Evolutionary conservation across 345 rosid species (phyloP).

Genomic region (Eucalyptus victrix): DNA sequence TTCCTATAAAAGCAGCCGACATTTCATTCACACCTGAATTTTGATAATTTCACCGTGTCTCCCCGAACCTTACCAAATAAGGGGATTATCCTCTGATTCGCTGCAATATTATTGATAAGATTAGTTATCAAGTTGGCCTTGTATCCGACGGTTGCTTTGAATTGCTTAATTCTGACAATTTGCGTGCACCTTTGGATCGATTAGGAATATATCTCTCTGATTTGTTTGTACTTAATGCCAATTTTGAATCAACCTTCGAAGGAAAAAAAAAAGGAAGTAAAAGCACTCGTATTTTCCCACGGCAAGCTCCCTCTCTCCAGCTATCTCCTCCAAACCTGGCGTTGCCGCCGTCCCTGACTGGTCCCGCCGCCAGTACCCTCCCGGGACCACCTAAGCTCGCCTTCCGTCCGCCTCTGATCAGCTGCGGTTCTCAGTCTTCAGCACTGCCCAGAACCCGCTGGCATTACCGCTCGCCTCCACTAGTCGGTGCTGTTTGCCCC

Average conservation of each 20-base stretch:
- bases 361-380: not conserved
- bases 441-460: not conserved
- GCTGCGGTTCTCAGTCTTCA: not conserved
- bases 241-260: not conserved
- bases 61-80: not conserved
- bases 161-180: not conserved
- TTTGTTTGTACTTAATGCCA: not conserved
- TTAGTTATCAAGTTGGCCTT: not conserved
- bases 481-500: not conserved
- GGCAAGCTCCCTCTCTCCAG: not conserved
- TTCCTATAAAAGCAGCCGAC: not conserved
- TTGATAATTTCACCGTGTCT: not conserved
- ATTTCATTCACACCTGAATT: not conserved
- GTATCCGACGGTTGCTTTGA: not conserved
- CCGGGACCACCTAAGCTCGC: not conserved
- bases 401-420: not conserved
- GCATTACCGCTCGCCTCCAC: not conserved
- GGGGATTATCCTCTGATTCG: no score
- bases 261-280: accelerated
- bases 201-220: not conserved
- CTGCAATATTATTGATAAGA: not conserved
- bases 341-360: not conserved
- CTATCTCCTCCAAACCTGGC: not conserved
- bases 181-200: not conserved
- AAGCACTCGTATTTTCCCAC: not conserved